Percentiles rank a stretch among this genome's conserved stretches.
These are phyloP conservation scores for Podaxis mareebaensis DNA, from an alignment of 768 basidiomycete genomes.

Conservation along the genomic window DNA sequence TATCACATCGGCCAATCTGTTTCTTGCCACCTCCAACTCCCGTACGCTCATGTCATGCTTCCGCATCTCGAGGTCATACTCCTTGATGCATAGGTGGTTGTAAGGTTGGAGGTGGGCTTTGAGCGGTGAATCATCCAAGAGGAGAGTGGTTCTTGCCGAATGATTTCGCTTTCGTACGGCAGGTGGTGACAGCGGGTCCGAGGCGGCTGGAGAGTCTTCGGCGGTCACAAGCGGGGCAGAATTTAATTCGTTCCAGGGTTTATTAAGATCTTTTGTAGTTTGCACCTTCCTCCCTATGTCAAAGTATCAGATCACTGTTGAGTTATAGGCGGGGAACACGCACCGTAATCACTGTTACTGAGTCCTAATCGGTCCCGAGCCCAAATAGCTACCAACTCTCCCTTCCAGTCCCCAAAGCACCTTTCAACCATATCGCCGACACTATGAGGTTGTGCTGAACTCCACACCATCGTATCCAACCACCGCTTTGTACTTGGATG, in stretches of 20 bases:
- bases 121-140: conserved; percentile 56
- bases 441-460: conserved; percentile 80
- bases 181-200: conserved; percentile 17
- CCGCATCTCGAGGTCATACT: conserved; percentile 56
- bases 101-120: conserved; percentile 71
- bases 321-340: conserved; percentile 29
- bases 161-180: conserved; percentile 24
- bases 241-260: conserved; percentile 54
- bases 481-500: conserved; percentile 57
- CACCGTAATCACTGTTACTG: conserved; percentile 61
- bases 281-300: conserved; percentile 41
- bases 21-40: conserved; percentile 15
- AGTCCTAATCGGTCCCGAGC: conserved; percentile 78
- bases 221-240: conserved; percentile 1
- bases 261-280: conserved; percentile 77
- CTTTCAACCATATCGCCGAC: conserved; percentile 73
- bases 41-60: conserved; percentile 27
- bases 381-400: conserved; percentile 66
- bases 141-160: conserved; percentile 46
- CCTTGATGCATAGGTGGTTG: conserved; percentile 78
- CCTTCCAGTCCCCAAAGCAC: conserved; percentile 48
- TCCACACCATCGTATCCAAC: conserved; percentile 90
- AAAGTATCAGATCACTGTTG: neutral
- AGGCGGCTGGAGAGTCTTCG: neutral
- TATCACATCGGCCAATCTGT: neutral